phyloP scores from a whole-genome alignment of 2,329 filamentous ascomycete species.

The Stachybotrys chlorohalonatus region DNA sequence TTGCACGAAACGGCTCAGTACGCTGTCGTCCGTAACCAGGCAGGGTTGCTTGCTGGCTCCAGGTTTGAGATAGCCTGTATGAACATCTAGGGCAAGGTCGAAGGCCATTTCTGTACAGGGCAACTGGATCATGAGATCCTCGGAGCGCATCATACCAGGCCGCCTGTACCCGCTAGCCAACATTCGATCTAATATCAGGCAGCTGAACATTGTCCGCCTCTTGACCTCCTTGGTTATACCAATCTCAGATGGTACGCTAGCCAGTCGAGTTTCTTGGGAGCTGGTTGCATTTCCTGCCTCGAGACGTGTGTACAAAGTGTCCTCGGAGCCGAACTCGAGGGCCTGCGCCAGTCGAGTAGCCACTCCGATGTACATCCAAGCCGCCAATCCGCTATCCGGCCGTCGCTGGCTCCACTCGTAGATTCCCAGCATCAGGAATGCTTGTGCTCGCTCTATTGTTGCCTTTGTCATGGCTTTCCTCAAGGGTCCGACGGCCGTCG shows the following conservation, averaged over 20 bases:
- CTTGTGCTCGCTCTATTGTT: slow-evolving; percentile 56
- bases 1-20: slow-evolving; percentile 43
- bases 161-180: slow-evolving; percentile 56
- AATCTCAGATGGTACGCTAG: slow-evolving; percentile 5
- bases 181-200: slow-evolving; percentile 63
- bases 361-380: slow-evolving; percentile 58
- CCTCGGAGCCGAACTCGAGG: slow-evolving; percentile 50
- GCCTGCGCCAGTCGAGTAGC: slow-evolving; percentile 56
- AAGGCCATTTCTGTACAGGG: slow-evolving; percentile 61
- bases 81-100: slow-evolving; percentile 48
- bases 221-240: slow-evolving; percentile 52
- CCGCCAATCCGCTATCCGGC: slow-evolving; percentile 42
- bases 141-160: slow-evolving; percentile 47
- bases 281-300: not conserved
- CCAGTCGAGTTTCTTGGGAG: not conserved
- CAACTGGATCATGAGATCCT: slow-evolving; percentile 55
- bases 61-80: slow-evolving; percentile 36
- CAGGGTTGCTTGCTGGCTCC: slow-evolving; percentile 6
- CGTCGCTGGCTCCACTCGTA: slow-evolving; percentile 62
- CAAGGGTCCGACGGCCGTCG: slow-evolving; percentile 37
- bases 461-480: slow-evolving; percentile 38
- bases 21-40: slow-evolving; percentile 31
- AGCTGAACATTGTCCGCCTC: slow-evolving; percentile 66
- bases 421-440: slow-evolving; percentile 60
- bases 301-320: slow-evolving; percentile 19